Evolutionary conservation across 495 filamentous ascomycete species (phyloP).

Genomic region (Hyaloscypha variabilis): DNA sequence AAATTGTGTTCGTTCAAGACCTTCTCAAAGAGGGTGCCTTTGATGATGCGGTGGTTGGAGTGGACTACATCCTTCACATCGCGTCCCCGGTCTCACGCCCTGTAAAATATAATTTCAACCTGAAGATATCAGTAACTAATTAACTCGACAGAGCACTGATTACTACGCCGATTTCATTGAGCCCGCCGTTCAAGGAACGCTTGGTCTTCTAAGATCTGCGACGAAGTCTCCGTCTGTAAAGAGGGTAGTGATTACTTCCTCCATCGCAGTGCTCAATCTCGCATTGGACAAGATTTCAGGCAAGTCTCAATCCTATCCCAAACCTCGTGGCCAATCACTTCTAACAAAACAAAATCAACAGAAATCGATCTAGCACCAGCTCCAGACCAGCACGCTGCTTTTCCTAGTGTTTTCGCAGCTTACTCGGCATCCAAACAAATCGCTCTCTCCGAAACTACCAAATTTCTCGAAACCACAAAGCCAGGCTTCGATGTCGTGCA

Average conservation of each 20-base stretch:
- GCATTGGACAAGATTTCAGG: no score
- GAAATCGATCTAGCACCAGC: no score
- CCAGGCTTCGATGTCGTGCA: constrained; percentile 47
- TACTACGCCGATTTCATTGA: constrained; percentile 31
- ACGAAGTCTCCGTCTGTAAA: constrained; percentile 35
- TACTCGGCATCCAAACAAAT: constrained; percentile 28
- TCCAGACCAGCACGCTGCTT: background rate
- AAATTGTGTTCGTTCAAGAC: background rate
- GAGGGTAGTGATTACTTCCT: constrained; percentile 40
- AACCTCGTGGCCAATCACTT: no score
- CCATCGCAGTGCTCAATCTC: no score
- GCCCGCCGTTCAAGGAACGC: constrained; percentile 42
- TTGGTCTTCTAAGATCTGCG: constrained; percentile 42
- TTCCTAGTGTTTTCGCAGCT: constrained; percentile 27
- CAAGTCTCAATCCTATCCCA: constrained; percentile 37
- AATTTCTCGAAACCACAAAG: constrained; percentile 40
- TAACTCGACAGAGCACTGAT: constrained; percentile 7
- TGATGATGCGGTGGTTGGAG: constrained; percentile 44
- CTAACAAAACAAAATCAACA: no score
- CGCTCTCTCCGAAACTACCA: constrained; percentile 42
- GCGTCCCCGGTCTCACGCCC: constrained; percentile 37
- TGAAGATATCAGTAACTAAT: no score
- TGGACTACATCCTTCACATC: constrained; percentile 53
- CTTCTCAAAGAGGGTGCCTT: constrained; percentile 37
- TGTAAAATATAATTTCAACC: no score